Evolutionary conservation across 2,329 filamentous ascomycete species (phyloP).

Genomic region (Chrysoporthe austroafricana): DNA sequence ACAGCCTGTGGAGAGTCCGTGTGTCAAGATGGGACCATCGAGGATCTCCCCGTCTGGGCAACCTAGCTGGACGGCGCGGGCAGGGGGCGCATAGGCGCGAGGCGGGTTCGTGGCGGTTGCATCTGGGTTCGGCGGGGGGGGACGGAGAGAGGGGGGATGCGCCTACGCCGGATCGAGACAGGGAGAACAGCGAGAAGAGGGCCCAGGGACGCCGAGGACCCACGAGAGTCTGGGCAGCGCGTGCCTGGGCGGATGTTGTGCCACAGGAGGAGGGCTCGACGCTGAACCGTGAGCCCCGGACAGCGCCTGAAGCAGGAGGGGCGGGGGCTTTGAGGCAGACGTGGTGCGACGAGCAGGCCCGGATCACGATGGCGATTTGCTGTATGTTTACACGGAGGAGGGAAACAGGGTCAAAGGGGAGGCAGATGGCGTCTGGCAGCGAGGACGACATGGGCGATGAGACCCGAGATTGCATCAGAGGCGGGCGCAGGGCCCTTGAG

Average conservation of each 20-base stretch:
- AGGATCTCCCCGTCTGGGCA: conserved; percentile 3
- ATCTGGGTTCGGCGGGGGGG: conserved; percentile 12
- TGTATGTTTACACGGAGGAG: not conserved
- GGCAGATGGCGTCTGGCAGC: not conserved
- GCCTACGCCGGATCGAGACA: not conserved
- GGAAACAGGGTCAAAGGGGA: not conserved
- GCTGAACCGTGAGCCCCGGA: not conserved
- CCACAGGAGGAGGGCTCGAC: not conserved
- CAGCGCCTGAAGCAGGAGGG: not conserved
- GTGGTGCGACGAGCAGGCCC: too few relatives aligned
- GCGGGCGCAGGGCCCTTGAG: conserved; percentile 8
- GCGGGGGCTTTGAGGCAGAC: not conserved
- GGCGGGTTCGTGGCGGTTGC: conserved; percentile 15
- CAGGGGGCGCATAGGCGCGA: conserved; percentile 16
- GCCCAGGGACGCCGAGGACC: not conserved
- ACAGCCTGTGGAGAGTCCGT: conserved; percentile 22
- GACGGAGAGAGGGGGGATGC: not conserved
- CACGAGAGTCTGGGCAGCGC: not conserved
- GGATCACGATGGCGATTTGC: not conserved
- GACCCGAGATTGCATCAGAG: not conserved
- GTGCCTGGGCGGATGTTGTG: not conserved
- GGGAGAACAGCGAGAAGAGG: not conserved
- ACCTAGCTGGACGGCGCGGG: not conserved
- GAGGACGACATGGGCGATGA: not conserved
- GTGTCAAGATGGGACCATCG: conserved; percentile 18